These are phyloP conservation scores for Mycena floridula DNA, from an alignment of 768 basidiomycete species.

Conservation along the genomic window DNA sequence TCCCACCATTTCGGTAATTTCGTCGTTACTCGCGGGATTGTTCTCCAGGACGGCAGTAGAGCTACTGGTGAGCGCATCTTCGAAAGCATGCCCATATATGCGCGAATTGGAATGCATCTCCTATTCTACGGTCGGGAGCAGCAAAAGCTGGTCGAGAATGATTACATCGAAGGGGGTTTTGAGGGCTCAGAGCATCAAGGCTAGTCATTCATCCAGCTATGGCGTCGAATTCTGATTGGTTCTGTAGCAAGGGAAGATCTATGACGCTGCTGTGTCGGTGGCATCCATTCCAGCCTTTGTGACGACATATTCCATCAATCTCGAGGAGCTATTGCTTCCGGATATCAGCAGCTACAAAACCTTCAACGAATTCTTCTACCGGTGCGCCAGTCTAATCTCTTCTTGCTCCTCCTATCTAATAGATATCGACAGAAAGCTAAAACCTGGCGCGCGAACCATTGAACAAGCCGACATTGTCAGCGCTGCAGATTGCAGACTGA, in stretches of 20 bases:
- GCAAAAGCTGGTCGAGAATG: constrained; percentile 39
- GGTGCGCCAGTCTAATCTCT: too few relatives aligned
- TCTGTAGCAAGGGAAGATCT: constrained; percentile 46
- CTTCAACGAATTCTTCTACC: constrained; percentile 78
- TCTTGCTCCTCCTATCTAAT: too few relatives aligned
- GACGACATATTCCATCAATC: constrained; percentile 44
- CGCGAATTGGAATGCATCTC: constrained; percentile 69
- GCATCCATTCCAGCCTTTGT: constrained; percentile 52
- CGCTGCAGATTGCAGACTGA: constrained; percentile 70
- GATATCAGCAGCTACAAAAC: constrained; percentile 56
- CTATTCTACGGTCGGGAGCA: constrained; percentile 57
- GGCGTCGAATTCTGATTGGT: neutral
- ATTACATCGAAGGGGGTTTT: constrained; percentile 44
- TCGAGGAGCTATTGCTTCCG: constrained; percentile 56
- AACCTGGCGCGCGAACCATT: constrained; percentile 54
- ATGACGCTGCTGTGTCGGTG: constrained; percentile 45
- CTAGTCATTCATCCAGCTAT: constrained; percentile 10
- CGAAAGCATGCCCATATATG: constrained; percentile 72
- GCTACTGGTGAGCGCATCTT: constrained; percentile 45
- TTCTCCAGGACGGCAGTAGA: too few relatives aligned
- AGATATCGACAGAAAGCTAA: too few relatives aligned
- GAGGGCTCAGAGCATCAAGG: constrained; percentile 48
- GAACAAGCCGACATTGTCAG: constrained; percentile 51
- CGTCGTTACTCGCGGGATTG: constrained; percentile 33
- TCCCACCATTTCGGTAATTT: constrained; percentile 56